phyloP scores from a whole-genome alignment of 2,329 filamentous ascomycete species.

The Aspergillus pseudoglaucus region DNA sequence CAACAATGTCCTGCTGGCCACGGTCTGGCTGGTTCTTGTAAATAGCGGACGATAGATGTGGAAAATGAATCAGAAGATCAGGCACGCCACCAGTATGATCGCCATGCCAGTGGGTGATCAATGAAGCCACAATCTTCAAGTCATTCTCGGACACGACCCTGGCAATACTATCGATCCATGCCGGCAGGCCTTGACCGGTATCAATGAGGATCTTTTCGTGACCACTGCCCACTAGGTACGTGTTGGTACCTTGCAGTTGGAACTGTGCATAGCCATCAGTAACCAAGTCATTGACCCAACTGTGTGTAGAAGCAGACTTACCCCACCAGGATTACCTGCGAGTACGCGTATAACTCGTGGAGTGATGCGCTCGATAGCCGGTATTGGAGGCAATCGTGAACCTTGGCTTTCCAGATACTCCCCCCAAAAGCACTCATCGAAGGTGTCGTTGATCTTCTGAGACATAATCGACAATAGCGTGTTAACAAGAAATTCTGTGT shows the following conservation, averaged over 20 bases:
- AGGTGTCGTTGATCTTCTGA: slow-evolving; percentile 41
- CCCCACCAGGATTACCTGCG: slow-evolving; percentile 41
- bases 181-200: slow-evolving; percentile 27
- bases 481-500: too few species aligned
- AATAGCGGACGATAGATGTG: slow-evolving; percentile 19
- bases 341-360: slow-evolving; percentile 39
- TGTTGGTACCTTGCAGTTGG: slow-evolving; percentile 38
- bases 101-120: slow-evolving; percentile 42
- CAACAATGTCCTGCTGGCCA: slow-evolving; percentile 26
- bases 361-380: slow-evolving; percentile 38
- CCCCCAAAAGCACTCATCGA: slow-evolving; percentile 44
- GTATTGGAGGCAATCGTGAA: slow-evolving; percentile 29
- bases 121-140: slow-evolving; percentile 36
- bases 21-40: slow-evolving; percentile 33
- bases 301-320: slow-evolving; percentile 9
- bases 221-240: slow-evolving; percentile 36
- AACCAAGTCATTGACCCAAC: neutral
- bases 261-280: slow-evolving; percentile 14
- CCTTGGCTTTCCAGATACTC: slow-evolving; percentile 42
- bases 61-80: slow-evolving; percentile 30
- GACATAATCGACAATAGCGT: too few species aligned
- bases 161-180: slow-evolving; percentile 30
- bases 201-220: slow-evolving; percentile 30
- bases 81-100: slow-evolving; percentile 40
- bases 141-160: slow-evolving; percentile 20